Evolutionary conservation across 169 alveolate genomes (phyloP), one percentile per base, ranked within the genome.

Genomic region (Eimeria sp.): DNA sequence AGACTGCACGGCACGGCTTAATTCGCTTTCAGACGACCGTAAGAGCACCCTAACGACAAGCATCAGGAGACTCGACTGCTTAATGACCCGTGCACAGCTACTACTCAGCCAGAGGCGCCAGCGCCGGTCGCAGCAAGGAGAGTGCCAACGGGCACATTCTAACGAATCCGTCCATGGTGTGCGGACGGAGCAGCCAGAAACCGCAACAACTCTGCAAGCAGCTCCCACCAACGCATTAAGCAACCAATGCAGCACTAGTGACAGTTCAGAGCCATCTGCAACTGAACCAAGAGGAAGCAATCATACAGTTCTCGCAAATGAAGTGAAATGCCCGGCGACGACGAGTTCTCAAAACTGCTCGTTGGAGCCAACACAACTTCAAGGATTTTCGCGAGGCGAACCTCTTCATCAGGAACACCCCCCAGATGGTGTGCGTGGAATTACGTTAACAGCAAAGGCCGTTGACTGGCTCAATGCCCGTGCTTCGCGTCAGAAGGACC

Each of bases 11-110:
- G 91, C 23, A 1, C 76, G 76, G 60, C 76, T 58, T 60, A 18
- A 6, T 30, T 58, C 56, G 49, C 77, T 33, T 16, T 58, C 62
- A 49, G 91, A 85, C 40, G 91, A 85, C 80, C 91, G 91, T 54
- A 85, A 85, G 91, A 85, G 91, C 91, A 85, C 91, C 82, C 40
- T 85, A n/a, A 58, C 91, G 20, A 85, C 91, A 18, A 85, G 91
- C 46, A 85, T 85, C 52, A 80, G 91, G 60, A 85, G 91, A 54
- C 91, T 85, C 52, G 91, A 85, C 71, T 62, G 78, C 80, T 52
- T 85, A 54, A 85, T 85, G 91, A 62, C 91, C 78, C 91, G 91
- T 37, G 91, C 91, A 13, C 91, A 85, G 82, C 91, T 85, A 49
- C 78, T 85, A 0, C 78, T 85, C 16, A 85, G 78, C 80, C 91